Conservation (phyloP, 257 asterid species). For the Plectranthus barbatus region DNA sequence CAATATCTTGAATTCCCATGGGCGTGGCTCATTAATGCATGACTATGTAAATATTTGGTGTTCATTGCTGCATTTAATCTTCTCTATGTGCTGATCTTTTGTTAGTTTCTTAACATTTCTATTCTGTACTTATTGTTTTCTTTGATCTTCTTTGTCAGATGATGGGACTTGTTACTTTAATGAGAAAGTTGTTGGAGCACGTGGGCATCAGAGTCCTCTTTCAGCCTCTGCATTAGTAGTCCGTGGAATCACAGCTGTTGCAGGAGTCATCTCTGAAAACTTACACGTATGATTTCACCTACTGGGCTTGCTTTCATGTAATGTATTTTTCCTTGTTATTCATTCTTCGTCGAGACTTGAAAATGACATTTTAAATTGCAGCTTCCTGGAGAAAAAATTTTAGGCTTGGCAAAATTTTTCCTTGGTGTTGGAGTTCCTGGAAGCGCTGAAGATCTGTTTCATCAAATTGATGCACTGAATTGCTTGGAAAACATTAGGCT, state of each 20-base stretch:
- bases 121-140: too few species aligned
- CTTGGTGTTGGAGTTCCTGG: slow-evolving; percentile 90
- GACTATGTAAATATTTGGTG: too few species aligned
- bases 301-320: background rate
- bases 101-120: too few species aligned
- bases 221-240: slow-evolving; percentile 79
- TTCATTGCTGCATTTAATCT: too few species aligned
- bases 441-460: slow-evolving; percentile 60
- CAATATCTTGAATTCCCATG: too few species aligned
- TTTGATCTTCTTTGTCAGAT: slow-evolving; percentile 32
- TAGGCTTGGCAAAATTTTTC: slow-evolving; percentile 83
- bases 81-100: too few species aligned
- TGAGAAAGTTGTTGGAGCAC: slow-evolving; percentile 74
- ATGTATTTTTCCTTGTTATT: background rate
- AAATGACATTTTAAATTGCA: slow-evolving; percentile 29
- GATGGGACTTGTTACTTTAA: slow-evolving; percentile 89
- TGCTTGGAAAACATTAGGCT: slow-evolving; percentile 71
- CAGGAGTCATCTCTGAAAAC: slow-evolving; percentile 50
- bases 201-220: slow-evolving; percentile 69
- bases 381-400: slow-evolving; percentile 84
- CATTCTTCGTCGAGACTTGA: slow-evolving; percentile 5
- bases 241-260: slow-evolving; percentile 75
- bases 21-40: too few species aligned
- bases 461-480: slow-evolving; percentile 78
- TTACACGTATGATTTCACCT: slow-evolving; percentile 43